phyloP scores from a whole-genome alignment of 2,329 filamentous ascomycete genomes.

The Venturia aucupariae region DNA sequence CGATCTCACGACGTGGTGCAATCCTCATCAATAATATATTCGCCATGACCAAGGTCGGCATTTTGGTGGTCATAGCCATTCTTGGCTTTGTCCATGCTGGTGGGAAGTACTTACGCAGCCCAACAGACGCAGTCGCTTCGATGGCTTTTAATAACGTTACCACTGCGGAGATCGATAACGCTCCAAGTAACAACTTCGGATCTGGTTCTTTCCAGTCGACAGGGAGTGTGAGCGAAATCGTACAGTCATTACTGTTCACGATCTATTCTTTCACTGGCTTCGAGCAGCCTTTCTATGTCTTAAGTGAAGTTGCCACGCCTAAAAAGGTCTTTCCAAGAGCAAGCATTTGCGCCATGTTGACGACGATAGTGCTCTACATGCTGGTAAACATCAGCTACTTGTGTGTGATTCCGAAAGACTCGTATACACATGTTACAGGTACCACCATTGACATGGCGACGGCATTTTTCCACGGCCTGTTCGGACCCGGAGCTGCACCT shows the following conservation, averaged over 20 bases:
- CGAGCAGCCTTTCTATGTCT: constrained; percentile 9
- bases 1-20: constrained; percentile 19
- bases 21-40: constrained; percentile 20
- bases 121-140: too few species aligned
- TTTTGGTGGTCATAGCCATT: constrained; percentile 40
- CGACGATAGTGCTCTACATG: constrained; percentile 21
- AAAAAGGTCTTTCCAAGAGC: constrained; percentile 28
- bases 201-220: not conserved
- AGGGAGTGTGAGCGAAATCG: not conserved
- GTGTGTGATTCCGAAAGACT: constrained; percentile 11
- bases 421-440: constrained; percentile 7
- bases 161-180: not conserved
- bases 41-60: constrained; percentile 31
- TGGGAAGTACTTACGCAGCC: not conserved
- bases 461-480: constrained; percentile 20
- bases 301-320: constrained; percentile 33
- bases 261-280: constrained; percentile 1
- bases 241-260: not conserved
- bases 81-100: constrained; percentile 26
- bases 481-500: constrained; percentile 17
- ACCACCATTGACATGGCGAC: constrained; percentile 17
- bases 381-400: constrained; percentile 23
- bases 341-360: constrained; percentile 27
- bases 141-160: too few species aligned
- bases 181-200: not conserved